Conservation (phyloP, 495 filamentous ascomycete genomes). For the Hypoxylon cercidicola region DNA sequence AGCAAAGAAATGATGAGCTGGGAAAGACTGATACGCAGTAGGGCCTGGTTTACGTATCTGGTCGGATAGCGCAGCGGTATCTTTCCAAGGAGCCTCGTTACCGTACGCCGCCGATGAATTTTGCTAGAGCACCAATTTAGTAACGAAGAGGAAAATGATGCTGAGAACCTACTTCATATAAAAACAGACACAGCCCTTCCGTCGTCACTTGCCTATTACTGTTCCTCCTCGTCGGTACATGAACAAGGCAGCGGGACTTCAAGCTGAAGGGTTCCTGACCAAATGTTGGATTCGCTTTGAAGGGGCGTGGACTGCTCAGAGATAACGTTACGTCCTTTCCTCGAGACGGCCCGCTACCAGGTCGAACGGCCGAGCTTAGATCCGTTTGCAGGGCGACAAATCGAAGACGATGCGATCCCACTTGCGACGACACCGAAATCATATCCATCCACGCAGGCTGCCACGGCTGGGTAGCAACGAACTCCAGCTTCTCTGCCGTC, state of each 20-base stretch:
- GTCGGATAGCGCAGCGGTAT: slow-evolving; percentile 40
- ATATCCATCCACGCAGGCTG: slow-evolving; percentile 57
- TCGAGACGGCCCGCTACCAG: slow-evolving; percentile 32
- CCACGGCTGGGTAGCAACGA: slow-evolving; percentile 47
- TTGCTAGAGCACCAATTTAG: slow-evolving; percentile 26
- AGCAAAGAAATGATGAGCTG: slow-evolving; percentile 61
- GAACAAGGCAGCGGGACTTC: slow-evolving; percentile 49
- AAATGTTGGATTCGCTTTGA: slow-evolving; percentile 44
- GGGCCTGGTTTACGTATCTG: slow-evolving; percentile 53
- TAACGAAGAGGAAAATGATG: neutral
- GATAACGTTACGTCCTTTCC: slow-evolving; percentile 28
- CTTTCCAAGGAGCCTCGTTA: slow-evolving; percentile 46
- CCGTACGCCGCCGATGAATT: slow-evolving; percentile 45
- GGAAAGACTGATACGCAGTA: slow-evolving; percentile 52
- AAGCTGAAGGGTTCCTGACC: slow-evolving; percentile 51
- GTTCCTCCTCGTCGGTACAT: slow-evolving; percentile 42
- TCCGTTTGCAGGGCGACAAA: slow-evolving; percentile 52
- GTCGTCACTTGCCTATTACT: slow-evolving; percentile 6
- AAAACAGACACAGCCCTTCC: slow-evolving; percentile 54
- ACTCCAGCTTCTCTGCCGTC: slow-evolving; percentile 31
- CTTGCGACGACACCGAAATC: slow-evolving; percentile 41
- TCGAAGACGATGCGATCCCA: slow-evolving; percentile 46
- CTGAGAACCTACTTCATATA: slow-evolving; percentile 54
- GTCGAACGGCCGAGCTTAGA: slow-evolving; percentile 28
- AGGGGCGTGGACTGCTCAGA: slow-evolving; percentile 21